These are phyloP conservation scores for Mortierella claussenii DNA, from an alignment of 192 early-diverging fungal species.

Conservation along the genomic window DNA sequence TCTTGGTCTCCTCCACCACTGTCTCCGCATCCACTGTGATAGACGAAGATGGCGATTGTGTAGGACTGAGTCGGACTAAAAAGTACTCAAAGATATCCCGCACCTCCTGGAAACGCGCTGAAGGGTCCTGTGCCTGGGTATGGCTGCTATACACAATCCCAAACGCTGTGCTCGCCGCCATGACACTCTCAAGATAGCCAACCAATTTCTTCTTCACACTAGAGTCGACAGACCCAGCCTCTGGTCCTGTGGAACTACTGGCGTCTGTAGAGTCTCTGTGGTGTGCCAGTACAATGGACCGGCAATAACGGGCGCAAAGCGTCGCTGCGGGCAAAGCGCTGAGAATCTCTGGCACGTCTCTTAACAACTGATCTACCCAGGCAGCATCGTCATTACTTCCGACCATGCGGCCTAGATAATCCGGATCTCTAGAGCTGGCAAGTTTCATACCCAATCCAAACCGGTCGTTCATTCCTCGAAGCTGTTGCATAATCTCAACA, in stretches of 20 bases:
- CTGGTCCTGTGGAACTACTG: background rate
- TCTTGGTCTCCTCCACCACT: conserved; percentile 23
- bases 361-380: conserved; percentile 35
- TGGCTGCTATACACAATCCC: background rate
- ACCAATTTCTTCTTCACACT: conserved; percentile 37
- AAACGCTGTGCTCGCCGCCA: background rate
- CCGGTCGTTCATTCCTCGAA: conserved; percentile 33
- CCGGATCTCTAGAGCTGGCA: conserved; percentile 35
- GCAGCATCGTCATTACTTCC: conserved; percentile 45
- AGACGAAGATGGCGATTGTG: background rate
- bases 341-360: conserved; percentile 47
- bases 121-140: conserved; percentile 1
- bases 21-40: background rate
- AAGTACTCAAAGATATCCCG: conserved; percentile 52
- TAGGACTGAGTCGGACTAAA: conserved; percentile 24
- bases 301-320: conserved; percentile 40
- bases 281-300: conserved; percentile 16
- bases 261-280: background rate
- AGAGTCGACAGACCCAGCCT: conserved; percentile 13
- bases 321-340: conserved; percentile 48
- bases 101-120: conserved; percentile 30
- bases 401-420: conserved; percentile 46
- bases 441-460: conserved; percentile 50
- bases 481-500: conserved; percentile 31
- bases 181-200: conserved; percentile 39